phyloP scores from a whole-genome alignment of 148 eudicot species.

The Agrostemma githago region DNA sequence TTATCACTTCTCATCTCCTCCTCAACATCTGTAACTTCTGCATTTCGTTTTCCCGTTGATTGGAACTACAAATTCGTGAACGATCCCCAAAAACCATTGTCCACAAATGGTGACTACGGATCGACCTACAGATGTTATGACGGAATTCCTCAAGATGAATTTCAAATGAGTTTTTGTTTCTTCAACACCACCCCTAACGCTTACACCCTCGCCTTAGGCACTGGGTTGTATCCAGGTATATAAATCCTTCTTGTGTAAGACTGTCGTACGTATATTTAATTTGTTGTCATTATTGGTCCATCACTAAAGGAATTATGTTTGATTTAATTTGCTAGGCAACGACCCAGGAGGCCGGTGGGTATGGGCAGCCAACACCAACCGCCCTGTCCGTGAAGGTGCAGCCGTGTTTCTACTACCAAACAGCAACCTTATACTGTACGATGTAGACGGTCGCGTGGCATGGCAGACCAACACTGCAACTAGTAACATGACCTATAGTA shows the following conservation, averaged over 20 bases:
- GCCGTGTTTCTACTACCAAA: too few relatives aligned
- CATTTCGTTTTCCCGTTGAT: background rate
- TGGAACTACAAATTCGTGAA: background rate
- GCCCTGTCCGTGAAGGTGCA: too few relatives aligned
- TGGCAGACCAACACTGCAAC: too few relatives aligned
- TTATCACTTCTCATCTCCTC: background rate
- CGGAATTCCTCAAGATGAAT: background rate
- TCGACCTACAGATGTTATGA: constrained; percentile 1
- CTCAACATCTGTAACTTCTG: background rate
- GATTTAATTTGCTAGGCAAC: too few relatives aligned
- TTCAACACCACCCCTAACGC: constrained; percentile 11
- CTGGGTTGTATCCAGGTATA: background rate
- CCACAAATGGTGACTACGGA: background rate
- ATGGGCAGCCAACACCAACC: too few relatives aligned
- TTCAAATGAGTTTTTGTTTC: constrained; percentile 4
- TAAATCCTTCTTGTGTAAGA: too few relatives aligned
- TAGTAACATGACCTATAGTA: background rate
- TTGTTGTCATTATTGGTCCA: too few relatives aligned
- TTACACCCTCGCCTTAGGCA: constrained; percentile 6
- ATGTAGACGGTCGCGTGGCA: too few relatives aligned
- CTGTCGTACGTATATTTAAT: too few relatives aligned
- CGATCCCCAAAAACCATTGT: background rate
- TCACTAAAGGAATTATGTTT: too few relatives aligned
- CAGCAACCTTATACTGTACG: too few relatives aligned
- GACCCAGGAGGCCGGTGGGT: too few relatives aligned